Base-by-base conservation (phyloP, 306 rosid species). In the Casuarina equisetifolia region DNA sequence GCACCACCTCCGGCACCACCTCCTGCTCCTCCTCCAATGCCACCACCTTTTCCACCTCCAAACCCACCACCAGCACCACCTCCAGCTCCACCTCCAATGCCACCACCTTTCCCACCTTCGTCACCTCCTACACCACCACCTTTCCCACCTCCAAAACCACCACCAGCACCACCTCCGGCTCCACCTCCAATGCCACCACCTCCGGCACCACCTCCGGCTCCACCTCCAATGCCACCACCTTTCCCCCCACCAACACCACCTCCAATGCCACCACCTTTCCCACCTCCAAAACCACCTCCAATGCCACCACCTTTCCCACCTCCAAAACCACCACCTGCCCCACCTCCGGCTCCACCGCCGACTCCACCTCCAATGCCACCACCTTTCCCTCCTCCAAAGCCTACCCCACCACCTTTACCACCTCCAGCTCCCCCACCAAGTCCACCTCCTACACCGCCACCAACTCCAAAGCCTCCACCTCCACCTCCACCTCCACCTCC, bases 261-360 rank as follows among this genome's bases (percentile, higher is more conserved):
- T 12, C 90, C 90, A 0, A 79, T 88, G 11, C 90, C 86, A 0
- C 72, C 84, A 8, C 87, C 89, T 17, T 4, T 15, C 6, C 88
- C 88, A 15, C 32, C 42, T 10, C 68, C 75, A 3, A 9, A 11
- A 1, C 74, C 74, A 8, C 74, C 80, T 0, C 71, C 70, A 5
- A 61, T 69, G 9, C 61, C 39, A 4, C 82, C 85, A 0, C 74
- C 80, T 19, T 53, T 71, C 0, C 83, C 74, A 9, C 59, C 66
- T 50, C 74, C 51, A 0, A 80, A n/a, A 6, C 8, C 78, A 55
- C 79, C 72, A 3, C 55, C 54, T 0, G 38, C 77, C 2, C 71
- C 68, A 17, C 44, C 64, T 20, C 83, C 80, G 4, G 77, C 57
- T 1, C 57, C 58, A 2, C 36, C 73, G 8, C 86, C 86, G 0